Evolutionary conservation across 164 flowering plant species (phyloP).

Genomic region (Vitis rotundifolia): DNA sequence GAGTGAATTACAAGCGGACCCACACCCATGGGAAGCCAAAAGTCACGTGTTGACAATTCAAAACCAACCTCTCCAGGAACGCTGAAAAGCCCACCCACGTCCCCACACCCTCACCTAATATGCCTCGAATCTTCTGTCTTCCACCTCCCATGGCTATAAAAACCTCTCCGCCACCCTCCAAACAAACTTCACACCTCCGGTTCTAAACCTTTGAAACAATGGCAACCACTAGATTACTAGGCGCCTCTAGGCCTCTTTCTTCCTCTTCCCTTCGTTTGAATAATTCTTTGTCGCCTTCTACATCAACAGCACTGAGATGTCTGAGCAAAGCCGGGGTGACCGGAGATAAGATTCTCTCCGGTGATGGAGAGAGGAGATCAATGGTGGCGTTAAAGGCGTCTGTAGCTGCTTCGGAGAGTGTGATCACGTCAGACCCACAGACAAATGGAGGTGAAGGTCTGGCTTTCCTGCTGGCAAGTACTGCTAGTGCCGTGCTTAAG

Average conservation of each 20-base stretch:
- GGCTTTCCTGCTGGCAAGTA: conserved; percentile 12
- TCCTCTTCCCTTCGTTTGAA: background rate
- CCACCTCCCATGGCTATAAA: background rate
- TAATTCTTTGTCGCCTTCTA: conserved; percentile 10
- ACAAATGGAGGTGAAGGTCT: conserved; percentile 20
- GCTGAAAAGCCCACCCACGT: conserved; percentile 2
- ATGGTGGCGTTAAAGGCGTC: conserved; percentile 21
- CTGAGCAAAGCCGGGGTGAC: conserved; percentile 3
- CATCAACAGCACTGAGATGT: conserved; percentile 11
- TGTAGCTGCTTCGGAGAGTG: conserved; percentile 14
- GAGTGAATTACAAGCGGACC: conserved; percentile 10
- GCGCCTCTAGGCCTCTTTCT: conserved; percentile 22
- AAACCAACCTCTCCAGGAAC: conserved; percentile 25
- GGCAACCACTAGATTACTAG: conserved; percentile 40
- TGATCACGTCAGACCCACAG: conserved; percentile 17
- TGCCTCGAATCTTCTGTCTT: conserved; percentile 47
- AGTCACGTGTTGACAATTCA: background rate
- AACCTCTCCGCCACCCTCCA: too few species aligned
- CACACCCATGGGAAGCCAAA: conserved; percentile 13
- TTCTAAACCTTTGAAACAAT: conserved; percentile 10
- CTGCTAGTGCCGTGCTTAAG: conserved; percentile 10
- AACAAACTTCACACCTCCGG: too few species aligned
- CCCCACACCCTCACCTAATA: conserved; percentile 27
- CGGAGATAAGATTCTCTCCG: conserved; percentile 11
- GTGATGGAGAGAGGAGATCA: conserved; percentile 20